phyloP scores from a whole-genome alignment of 805 yeast species.

The Wickerhamomyces pijperi region DNA sequence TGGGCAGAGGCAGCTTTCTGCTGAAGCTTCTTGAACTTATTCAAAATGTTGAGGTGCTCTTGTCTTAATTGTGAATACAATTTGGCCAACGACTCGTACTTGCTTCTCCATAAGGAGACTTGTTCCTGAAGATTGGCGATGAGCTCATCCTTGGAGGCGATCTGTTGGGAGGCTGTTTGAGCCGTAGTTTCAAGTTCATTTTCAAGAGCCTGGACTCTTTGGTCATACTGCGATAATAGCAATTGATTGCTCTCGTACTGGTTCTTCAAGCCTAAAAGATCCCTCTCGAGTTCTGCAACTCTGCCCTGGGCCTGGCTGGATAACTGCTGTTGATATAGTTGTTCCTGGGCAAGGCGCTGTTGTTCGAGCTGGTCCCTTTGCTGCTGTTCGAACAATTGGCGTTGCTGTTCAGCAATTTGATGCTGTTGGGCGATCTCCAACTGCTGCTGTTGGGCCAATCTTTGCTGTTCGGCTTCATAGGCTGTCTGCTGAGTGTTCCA shows the following conservation, averaged over 20 bases:
- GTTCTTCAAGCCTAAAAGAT: conserved; percentile 58
- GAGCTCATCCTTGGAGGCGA: conserved; percentile 68
- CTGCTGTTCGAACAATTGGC: conserved; percentile 58
- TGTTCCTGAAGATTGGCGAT: conserved; percentile 62
- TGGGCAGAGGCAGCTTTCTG: conserved; percentile 84
- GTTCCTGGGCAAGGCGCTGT: conserved; percentile 64
- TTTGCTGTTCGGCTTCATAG: conserved; percentile 46
- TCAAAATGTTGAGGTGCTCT: conserved; percentile 73
- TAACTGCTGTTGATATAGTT: conserved; percentile 51
- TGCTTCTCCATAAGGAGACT: conserved; percentile 65
- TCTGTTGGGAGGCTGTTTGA: conserved; percentile 58
- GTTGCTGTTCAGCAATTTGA: conserved; percentile 58
- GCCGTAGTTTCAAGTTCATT: conserved; percentile 52
- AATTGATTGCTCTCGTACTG: conserved; percentile 82
- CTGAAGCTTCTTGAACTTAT: conserved; percentile 71
- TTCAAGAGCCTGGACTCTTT: conserved; percentile 73
- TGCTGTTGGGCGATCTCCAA: conserved; percentile 57
- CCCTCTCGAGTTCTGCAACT: conserved; percentile 74
- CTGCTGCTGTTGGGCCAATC: conserved; percentile 51
- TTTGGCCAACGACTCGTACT: conserved; percentile 83
- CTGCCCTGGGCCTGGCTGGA: conserved; percentile 70
- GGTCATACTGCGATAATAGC: conserved; percentile 78
- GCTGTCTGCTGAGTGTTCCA: conserved; percentile 39
- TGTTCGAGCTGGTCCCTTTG: conserved; percentile 58
- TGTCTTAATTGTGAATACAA: conserved; percentile 84